Percentiles rank a stretch among this genome's conserved stretches.
phyloP scores from a whole-genome alignment of 2,329 filamentous ascomycete genomes.

The Hymenotorrendiella dingleyae region DNA sequence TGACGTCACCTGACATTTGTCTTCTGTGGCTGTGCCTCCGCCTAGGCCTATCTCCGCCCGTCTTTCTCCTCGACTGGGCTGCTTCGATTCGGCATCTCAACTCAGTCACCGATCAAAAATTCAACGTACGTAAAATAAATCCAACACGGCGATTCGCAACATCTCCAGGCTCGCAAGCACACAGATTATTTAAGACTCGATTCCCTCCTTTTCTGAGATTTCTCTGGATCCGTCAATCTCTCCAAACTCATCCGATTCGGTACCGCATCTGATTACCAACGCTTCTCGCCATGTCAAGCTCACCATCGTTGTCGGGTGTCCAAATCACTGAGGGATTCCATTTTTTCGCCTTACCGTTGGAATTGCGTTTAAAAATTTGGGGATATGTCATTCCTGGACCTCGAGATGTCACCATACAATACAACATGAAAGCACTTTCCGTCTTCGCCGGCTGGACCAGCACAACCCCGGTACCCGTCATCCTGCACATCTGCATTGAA shows the following conservation, averaged over 20 bases:
- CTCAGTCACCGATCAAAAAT: too few species aligned
- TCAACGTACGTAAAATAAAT: too few species aligned
- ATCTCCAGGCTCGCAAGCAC: not conserved
- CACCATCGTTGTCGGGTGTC: not conserved
- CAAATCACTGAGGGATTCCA: slow-evolving; percentile 11
- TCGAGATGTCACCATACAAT: slow-evolving; percentile 11
- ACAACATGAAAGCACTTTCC: not conserved
- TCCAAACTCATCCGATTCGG: not conserved
- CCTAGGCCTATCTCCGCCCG: too few species aligned
- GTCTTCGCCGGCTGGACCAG: slow-evolving; percentile 8
- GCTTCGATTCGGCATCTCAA: too few species aligned
- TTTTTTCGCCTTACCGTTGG: slow-evolving; percentile 19
- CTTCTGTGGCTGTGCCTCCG: too few species aligned
- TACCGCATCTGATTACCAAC: not conserved
- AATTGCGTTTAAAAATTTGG: slow-evolving; percentile 25
- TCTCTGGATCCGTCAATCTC: not conserved
- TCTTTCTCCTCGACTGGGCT: too few species aligned
- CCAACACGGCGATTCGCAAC: too few species aligned
- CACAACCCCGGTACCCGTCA: slow-evolving; percentile 8
- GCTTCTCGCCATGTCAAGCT: not conserved
- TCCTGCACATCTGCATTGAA: slow-evolving; percentile 19
- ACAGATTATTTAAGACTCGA: not conserved
- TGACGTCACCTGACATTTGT: too few species aligned
- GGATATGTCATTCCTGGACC: slow-evolving; percentile 8
- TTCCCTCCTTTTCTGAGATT: not conserved